Evolutionary conservation across 2,329 filamentous ascomycete genomes (phyloP).

Genomic region (Aspergillus sergii): DNA sequence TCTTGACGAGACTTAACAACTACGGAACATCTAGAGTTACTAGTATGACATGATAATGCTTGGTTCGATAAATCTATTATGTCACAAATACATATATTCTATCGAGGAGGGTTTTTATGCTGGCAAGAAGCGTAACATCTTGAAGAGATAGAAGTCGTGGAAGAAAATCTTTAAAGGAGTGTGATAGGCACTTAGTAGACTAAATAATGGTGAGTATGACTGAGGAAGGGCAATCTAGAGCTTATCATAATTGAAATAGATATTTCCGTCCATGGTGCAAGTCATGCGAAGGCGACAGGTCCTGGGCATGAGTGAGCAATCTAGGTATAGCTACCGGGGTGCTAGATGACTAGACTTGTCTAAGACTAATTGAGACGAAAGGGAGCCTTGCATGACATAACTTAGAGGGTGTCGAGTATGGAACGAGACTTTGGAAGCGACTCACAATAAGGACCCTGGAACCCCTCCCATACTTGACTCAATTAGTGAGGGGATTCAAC

Average conservation of each 20-base stretch:
- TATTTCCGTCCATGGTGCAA: background rate
- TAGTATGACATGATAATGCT: no score
- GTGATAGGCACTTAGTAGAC: no score
- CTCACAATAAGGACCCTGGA: background rate
- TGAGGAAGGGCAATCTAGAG: background rate
- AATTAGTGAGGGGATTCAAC: background rate
- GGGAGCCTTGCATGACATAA: background rate
- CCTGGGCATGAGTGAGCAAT: no score
- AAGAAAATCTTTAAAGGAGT: background rate
- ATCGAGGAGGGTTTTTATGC: background rate
- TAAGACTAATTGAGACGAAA: background rate
- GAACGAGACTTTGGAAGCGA: background rate
- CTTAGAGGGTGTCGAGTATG: background rate
- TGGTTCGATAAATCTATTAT: background rate
- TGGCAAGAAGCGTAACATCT: background rate
- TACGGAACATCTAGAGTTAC: background rate
- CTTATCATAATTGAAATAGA: background rate
- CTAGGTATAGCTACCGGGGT: background rate
- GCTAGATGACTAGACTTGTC: background rate
- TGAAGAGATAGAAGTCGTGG: no score
- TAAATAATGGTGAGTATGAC: no score
- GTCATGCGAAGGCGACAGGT: background rate
- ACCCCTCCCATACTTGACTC: background rate
- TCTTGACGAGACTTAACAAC: background rate
- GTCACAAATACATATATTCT: background rate